phyloP scores from a whole-genome alignment of 139 green algal species.

The Chlamydomonas eustigma region DNA sequence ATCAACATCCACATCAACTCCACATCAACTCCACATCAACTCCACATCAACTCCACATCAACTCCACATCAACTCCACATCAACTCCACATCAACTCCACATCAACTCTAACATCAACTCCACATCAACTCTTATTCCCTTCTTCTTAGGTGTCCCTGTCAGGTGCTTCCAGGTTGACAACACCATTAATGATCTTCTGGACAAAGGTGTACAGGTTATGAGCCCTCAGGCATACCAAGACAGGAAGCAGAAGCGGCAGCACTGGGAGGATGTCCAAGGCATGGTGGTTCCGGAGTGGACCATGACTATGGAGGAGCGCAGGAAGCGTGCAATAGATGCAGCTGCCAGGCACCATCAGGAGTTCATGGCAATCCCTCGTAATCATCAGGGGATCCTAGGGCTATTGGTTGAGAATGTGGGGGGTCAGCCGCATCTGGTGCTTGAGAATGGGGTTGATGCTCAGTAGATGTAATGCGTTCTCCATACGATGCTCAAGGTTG shows the following conservation, averaged over 20 bases:
- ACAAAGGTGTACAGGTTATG: constrained; percentile 15
- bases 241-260: constrained; percentile 41
- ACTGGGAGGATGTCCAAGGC: constrained; percentile 16
- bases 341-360: neutral
- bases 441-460: neutral
- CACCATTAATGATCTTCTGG: constrained; percentile 31
- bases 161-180: constrained; percentile 41
- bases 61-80: too few species aligned
- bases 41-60: too few species aligned
- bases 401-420: neutral
- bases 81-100: too few species aligned
- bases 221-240: constrained; percentile 24
- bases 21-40: too few species aligned
- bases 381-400: too few species aligned
- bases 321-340: neutral
- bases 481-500: too few species aligned
- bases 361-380: neutral
- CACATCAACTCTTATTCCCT: neutral
- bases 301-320: neutral
- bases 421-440: neutral
- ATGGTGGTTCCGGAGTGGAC: constrained; percentile 3
- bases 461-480: neutral
- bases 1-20: too few species aligned
- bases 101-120: too few species aligned
- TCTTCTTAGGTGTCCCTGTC: constrained; percentile 31